These are phyloP conservation scores for Geotrichum carabidarum DNA, from an alignment of 1,139 yeast genomes.

Conservation along the genomic window DNA sequence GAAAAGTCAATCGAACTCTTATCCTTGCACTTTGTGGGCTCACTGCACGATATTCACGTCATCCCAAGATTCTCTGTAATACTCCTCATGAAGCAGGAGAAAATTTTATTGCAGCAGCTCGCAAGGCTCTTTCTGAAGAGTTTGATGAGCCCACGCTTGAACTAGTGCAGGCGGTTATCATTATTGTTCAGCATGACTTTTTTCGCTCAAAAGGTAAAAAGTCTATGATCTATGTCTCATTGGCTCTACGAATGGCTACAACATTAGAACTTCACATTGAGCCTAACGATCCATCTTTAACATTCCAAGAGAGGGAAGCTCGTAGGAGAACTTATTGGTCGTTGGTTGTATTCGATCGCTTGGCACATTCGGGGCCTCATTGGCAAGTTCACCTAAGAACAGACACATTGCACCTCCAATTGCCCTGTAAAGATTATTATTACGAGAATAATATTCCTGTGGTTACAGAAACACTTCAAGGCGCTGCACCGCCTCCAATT, in stretches of 20 bases:
- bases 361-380: constrained; percentile 38
- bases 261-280: constrained; percentile 35
- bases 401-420: constrained; percentile 30
- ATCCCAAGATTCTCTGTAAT: constrained; percentile 29
- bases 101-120: constrained; percentile 31
- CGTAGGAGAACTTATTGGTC: constrained; percentile 40
- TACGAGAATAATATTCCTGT: constrained; percentile 33
- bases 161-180: constrained; percentile 37
- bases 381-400: constrained; percentile 33
- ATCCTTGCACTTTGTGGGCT: constrained; percentile 38
- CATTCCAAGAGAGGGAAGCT: constrained; percentile 37
- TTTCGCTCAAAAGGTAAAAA: constrained; percentile 36
- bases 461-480: constrained; percentile 29
- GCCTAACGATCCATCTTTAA: constrained; percentile 23
- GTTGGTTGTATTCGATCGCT: constrained; percentile 36
- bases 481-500: constrained; percentile 11
- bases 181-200: constrained; percentile 38
- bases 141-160: constrained; percentile 37
- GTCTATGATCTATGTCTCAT: constrained; percentile 37
- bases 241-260: constrained; percentile 39
- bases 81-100: constrained; percentile 36
- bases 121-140: constrained; percentile 33
- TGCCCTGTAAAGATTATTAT: constrained; percentile 35
- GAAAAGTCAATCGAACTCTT: constrained; percentile 33
- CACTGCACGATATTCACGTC: constrained; percentile 37